Evolutionary conservation across 441 rosid genomes (phyloP), one percentile per base, ranked within the genome.

Genomic region (Euphorbia corollata): DNA sequence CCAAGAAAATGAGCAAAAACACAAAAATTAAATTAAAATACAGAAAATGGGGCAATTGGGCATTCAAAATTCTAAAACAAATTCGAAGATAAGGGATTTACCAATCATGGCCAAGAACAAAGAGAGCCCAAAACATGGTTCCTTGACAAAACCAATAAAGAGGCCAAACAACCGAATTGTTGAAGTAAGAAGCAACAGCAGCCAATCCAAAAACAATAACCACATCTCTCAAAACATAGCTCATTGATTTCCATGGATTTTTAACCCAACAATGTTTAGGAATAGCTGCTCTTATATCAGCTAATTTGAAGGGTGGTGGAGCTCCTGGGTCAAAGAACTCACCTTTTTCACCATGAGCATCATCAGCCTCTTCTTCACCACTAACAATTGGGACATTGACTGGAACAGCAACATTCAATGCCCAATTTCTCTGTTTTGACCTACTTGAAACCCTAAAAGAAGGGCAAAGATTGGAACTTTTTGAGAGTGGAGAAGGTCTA

Each of bases 21-120:
- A 65, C 23, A 53, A 61, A 12, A 4, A 67, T 19, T 39, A 39
- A 39, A 20, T 27, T 8, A 55, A 16, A 53, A 23, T 11, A 53
- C 38, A 3, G 24, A 23, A 0, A 47, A 18, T 0, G 45, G 5
- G 30, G 20, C 4, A 59, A 27, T 38, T 0, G 23, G 23, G 36
- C 20, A 39, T 10, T 22, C 27, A 60, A 38, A 60, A 36, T 11
- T 11, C 1, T 0, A 19, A 36, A 16, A 18, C 23, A 6, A 13
- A 55, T 55, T 5, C 4, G 6, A 50, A 27, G 39, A 30, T 18
- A 13, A 9, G 30, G 45, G 8, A 4, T 23, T 78, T 85, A 91
- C 97, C 97, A 94, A 68, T 94, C 99, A 74, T 94, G 97, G 27
- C 97, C 97, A 59, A 94, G 96, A 75, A 94, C 99, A 78, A 94